phyloP scores from a whole-genome alignment of 2,329 filamentous ascomycete species.

The Aspergillus ibericus region DNA sequence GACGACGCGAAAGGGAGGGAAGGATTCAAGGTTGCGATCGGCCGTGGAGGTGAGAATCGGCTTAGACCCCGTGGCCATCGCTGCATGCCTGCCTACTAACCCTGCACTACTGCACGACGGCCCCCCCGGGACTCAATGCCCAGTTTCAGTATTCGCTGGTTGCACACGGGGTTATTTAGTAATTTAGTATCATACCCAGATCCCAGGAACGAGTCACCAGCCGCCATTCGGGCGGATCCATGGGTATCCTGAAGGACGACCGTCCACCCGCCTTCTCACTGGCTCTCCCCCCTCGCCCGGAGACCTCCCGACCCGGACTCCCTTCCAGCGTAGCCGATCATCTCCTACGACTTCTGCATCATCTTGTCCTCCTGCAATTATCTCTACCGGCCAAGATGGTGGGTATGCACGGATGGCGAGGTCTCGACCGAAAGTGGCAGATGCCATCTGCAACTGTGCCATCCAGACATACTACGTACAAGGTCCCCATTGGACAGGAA shows the following conservation, averaged over 20 bases:
- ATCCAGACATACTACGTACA: conserved; percentile 71
- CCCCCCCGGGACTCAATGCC: neutral
- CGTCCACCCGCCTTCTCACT: neutral
- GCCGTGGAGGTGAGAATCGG: neutral
- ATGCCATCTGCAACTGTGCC: conserved; percentile 66
- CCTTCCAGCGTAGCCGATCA: neutral
- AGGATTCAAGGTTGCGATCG: neutral
- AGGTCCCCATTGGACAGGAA: neutral
- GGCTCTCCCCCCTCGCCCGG: neutral
- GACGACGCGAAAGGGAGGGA: too few relatives aligned
- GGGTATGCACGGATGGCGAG: conserved; percentile 71
- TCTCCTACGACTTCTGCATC: neutral
- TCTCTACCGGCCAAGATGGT: neutral
- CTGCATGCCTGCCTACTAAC: neutral
- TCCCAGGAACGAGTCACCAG: neutral
- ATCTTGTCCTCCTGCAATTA: neutral
- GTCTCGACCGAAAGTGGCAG: conserved; percentile 74
- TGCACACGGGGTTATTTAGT: neutral
- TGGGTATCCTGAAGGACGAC: neutral
- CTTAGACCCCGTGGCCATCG: neutral
- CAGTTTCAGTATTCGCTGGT: neutral
- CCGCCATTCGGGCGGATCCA: conserved; percentile 19
- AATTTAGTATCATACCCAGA: neutral
- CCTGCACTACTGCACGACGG: neutral
- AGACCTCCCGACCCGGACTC: conserved; percentile 4